Evolutionary conservation across 805 yeast species (phyloP), one percentile per base, ranked within the genome.

Genomic region (Scheffersomyces spartinae): DNA sequence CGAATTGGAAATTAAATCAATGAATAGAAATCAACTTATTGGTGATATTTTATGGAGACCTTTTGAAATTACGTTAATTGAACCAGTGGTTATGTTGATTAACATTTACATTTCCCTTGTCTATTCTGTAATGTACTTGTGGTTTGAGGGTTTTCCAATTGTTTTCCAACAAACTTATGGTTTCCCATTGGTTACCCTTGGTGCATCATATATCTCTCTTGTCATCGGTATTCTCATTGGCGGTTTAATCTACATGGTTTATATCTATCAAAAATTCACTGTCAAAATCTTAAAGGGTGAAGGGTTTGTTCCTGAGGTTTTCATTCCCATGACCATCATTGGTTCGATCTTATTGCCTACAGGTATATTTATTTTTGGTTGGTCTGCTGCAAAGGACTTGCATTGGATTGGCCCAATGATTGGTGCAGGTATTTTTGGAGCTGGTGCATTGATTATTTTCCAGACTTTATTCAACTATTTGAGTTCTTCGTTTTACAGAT

Each of bases 81-180:
- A 74, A 42, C 81, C 80, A 0, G 68, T 68, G 14, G 64, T 73
- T n/a, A 30, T 72, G 11, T 52, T 71, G 16, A 61, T 71, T 31
- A 61, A 72, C 38, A 12, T 63, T 15, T 71, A 71, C 42, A 49
- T 66, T 34, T 69, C 74, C 0, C 37, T 72, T 26, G 52, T 61
- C 5, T 74, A 73, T 43, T 67, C 75, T 15, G 45, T 64, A 16
- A 35, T 68, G 33, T 74, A 70, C 42, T 43, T 71, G 13, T 73
- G 68, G 55, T 69, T 73, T 37, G 80, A 74, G 45, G 72, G 71
- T 4, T 70, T 69, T 47, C 81, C 82, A 7, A 52, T 72, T 18
- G 71, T 68, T 3, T 74, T 64, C 32, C 29, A 33, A 6, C 65
- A 56, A 3, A 39, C 55, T 13, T 55, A 68, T 34, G 40, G 54